Evolutionary conservation across 169 alveolate genomes (phyloP).

Genomic region (Cystoisospora suis): DNA sequence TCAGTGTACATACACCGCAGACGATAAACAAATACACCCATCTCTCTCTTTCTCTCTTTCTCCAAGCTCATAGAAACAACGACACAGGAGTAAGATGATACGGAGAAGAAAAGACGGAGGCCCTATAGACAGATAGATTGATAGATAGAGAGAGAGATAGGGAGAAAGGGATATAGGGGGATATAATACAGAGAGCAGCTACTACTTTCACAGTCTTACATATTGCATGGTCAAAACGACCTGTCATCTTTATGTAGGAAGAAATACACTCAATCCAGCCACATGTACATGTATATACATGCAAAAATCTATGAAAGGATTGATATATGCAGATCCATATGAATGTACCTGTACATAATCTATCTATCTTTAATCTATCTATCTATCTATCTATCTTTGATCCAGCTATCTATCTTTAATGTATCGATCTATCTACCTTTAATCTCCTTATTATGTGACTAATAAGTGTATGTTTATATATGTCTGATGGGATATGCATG

Average conservation of each 20-base stretch:
- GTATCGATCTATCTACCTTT: neutral
- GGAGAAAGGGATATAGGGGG: too few species aligned
- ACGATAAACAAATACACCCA: neutral
- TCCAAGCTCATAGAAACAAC: neutral
- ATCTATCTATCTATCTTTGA: neutral
- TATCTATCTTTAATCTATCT: neutral
- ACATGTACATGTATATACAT: neutral
- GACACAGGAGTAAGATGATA: neutral
- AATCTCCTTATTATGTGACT: neutral
- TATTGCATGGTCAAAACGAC: too few species aligned
- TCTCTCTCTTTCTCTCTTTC: neutral
- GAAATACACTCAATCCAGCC: neutral
- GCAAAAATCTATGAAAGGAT: neutral
- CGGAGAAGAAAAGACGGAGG: neutral
- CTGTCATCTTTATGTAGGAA: too few species aligned
- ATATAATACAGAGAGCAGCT: too few species aligned
- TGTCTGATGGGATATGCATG: neutral
- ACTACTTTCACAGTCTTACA: too few species aligned
- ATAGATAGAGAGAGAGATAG: too few species aligned
- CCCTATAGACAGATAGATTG: neutral
- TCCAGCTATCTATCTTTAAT: neutral
- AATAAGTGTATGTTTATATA: neutral
- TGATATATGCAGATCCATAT: neutral
- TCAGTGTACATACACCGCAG: neutral
- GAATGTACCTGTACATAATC: neutral